phyloP scores from a whole-genome alignment of 2,329 filamentous ascomycete species.

The Fusarium pseudocircinatum region DNA sequence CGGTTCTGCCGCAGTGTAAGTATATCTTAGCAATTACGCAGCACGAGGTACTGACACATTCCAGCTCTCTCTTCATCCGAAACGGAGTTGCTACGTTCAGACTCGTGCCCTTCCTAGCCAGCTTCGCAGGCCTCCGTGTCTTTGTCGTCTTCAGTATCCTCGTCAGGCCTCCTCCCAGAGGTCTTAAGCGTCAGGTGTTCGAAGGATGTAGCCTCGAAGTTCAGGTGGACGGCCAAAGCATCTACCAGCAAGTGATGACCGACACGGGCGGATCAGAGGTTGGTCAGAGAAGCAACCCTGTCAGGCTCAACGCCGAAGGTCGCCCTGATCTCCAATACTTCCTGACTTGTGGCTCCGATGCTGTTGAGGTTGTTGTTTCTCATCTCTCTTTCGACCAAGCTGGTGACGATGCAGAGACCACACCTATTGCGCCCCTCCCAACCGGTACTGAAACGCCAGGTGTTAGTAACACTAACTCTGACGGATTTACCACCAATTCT shows the following conservation, averaged over 20 bases:
- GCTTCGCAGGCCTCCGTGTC: background rate
- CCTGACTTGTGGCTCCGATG: background rate
- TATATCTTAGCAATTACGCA: background rate
- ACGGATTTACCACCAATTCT: background rate
- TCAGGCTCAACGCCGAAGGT: background rate
- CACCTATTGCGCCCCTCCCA: background rate
- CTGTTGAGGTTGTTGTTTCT: background rate
- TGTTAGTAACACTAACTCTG: background rate
- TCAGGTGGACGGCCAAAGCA: background rate
- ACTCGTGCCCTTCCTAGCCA: background rate
- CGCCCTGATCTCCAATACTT: background rate
- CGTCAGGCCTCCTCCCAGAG: background rate
- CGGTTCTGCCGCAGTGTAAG: constrained; percentile 12
- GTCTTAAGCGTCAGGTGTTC: background rate
- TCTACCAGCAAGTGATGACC: background rate
- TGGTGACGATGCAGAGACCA: constrained; percentile 47
- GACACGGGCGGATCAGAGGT: background rate
- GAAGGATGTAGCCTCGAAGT: constrained; percentile 10
- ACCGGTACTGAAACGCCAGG: background rate
- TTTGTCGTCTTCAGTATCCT: constrained; percentile 8
- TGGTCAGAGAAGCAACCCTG: background rate
- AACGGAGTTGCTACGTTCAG: background rate
- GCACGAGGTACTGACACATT: rapidly evolving
- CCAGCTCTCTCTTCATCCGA: background rate
- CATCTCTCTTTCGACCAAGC: background rate